phyloP scores from a whole-genome alignment of 1,284 basidiomycete species.

The Trichosporon sp. region DNA sequence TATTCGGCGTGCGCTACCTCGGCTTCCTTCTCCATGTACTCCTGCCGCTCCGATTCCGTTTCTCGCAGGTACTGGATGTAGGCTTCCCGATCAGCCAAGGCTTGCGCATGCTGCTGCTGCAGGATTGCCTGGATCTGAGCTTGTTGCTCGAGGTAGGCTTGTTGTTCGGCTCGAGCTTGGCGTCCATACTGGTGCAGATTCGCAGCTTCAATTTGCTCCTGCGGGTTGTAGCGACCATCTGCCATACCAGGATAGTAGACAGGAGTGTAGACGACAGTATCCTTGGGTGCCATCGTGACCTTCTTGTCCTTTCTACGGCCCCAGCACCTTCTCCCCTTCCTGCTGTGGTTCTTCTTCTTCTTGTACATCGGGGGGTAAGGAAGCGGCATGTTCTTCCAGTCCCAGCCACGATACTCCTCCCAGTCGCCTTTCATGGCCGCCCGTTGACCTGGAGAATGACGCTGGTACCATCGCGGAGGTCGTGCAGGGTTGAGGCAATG shows the following conservation, averaged over 20 bases:
- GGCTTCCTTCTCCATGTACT: conserved; percentile 3
- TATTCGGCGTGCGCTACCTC: conserved; percentile 1
- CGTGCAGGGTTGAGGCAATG: conserved; percentile 42
- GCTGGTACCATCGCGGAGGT: conserved; percentile 9
- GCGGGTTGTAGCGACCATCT: conserved; percentile 2
- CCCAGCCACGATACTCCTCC: conserved; percentile 17
- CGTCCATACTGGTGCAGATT: background rate
- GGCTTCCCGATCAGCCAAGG: conserved; percentile 7
- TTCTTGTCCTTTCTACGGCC: background rate
- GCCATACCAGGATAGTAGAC: conserved; percentile 13
- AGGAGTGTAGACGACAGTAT: conserved; percentile 8
- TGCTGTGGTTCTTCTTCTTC: background rate
- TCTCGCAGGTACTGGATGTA: conserved; percentile 12
- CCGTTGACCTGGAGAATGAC: background rate
- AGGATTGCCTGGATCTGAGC: conserved; percentile 6
- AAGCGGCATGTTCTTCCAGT: conserved; percentile 18
- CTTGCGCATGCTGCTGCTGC: conserved; percentile 2
- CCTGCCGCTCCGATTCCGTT: background rate
- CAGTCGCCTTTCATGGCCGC: conserved; percentile 10
- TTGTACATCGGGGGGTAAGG: conserved; percentile 6
- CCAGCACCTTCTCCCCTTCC: background rate
- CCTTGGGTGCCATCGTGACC: background rate
- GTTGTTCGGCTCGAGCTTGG: conserved; percentile 5
- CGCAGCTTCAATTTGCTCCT: background rate
- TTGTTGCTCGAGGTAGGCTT: conserved; percentile 3